Base-by-base conservation (phyloP, 306 rosid species). In the Castanea crenata region DNA sequence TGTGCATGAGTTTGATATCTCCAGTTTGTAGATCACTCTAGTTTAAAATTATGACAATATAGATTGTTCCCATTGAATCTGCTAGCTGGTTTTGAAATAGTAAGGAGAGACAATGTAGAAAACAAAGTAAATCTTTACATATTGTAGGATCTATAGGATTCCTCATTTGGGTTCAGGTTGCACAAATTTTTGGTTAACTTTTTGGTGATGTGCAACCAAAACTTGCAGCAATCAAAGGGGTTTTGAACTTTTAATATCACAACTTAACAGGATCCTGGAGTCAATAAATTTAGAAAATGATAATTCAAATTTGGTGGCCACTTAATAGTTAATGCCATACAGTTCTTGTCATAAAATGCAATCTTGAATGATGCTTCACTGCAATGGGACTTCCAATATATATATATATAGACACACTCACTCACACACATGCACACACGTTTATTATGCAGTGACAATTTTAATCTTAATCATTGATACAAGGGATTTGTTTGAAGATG, bases 151-250 rank as follows among this genome's bases (percentile, higher is more conserved):
- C 16, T 46, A n/a, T 59, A 75, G 16, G 10, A 25, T 41, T 38
- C 59, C 80, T 74, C 27, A 83, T 41, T 38, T 18, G 6, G 75
- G 58, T 61, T 74, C 15, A 75, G 27, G 59, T 18, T 75, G 18
- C 41, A 21, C 44, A 21, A 29, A 14, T 18, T 55, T 11, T 58
- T 68, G 55, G 56, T 51, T 16, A 29, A 54, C 73, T 51, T 49
- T 52, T 55, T 58, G 55, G 80, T 61, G 34, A 7, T 18, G 23
- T 71, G 29, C 13, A 52, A 73, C 64, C 63, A 55, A 25, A 51
- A 44, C 25, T 67, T 81, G 29, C 27, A 23, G 41, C 29, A 18
- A 62, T 57, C 75, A 34, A 8, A 27, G 51, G 18, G 1, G 29
- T 34, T 27, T 62, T 77, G 21, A 38, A 58, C 21, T 67, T 75